These are phyloP conservation scores for Annulohypoxylon truncatum DNA, from an alignment of 2,329 filamentous ascomycete genomes.

Conservation along the genomic window DNA sequence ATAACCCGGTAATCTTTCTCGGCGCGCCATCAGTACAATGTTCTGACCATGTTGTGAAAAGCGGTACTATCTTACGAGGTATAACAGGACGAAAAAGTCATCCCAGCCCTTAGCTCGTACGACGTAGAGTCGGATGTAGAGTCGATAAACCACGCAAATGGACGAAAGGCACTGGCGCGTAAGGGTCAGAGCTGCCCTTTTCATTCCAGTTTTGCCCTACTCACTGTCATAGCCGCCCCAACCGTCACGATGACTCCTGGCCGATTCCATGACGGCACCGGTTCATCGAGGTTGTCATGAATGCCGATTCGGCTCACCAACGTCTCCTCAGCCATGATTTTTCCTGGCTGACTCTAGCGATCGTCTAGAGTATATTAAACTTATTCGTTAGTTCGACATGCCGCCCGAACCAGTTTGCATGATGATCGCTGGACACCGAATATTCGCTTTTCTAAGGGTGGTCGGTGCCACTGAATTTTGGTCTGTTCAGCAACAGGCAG, in stretches of 20 bases:
- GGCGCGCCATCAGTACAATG: not conserved
- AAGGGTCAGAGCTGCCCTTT: not conserved
- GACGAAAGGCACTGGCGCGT: constrained; percentile 20
- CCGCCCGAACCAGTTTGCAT: not conserved
- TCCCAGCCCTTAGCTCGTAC: constrained; percentile 42
- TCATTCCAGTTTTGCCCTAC: not conserved
- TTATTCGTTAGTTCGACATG: not conserved
- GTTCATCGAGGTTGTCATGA: constrained; percentile 40
- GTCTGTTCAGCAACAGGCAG: not conserved
- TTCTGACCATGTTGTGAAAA: not conserved
- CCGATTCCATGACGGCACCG: constrained; percentile 39
- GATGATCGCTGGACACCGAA: not conserved
- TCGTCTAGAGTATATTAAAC: not conserved
- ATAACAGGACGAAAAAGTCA: constrained; percentile 41
- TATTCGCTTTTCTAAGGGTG: not conserved
- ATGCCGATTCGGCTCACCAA: constrained; percentile 31
- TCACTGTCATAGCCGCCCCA: constrained; percentile 25
- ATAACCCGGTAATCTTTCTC: constrained; percentile 22
- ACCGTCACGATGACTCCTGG: constrained; percentile 28
- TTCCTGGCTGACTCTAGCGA: not conserved
- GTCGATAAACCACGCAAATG: constrained; percentile 39
- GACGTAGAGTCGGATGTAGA: constrained; percentile 40
- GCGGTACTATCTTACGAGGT: constrained; percentile 20
- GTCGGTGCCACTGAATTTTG: not conserved
- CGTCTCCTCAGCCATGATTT: constrained; percentile 32